Base-by-base conservation (phyloP, 2,329 filamentous ascomycete species). In the Colletotrichum ledebouriae region DNA sequence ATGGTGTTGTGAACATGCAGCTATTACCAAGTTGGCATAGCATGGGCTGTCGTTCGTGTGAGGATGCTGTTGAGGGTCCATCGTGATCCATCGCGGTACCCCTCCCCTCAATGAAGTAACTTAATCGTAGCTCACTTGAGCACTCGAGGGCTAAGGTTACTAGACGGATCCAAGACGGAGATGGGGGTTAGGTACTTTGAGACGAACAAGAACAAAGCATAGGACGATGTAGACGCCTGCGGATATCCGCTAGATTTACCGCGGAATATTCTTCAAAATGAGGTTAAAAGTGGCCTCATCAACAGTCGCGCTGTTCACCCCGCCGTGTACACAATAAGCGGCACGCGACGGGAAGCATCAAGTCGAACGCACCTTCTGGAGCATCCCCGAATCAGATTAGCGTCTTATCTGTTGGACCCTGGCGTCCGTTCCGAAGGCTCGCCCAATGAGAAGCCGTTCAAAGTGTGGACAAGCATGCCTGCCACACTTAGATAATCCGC, bases 291-390 rank as follows among this genome's bases (percentile, higher is more conserved):
- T 68, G 22, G 22, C 22, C 3, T 22, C 22, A 22, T 22, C 22
- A 22, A 22, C 22, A 4, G 65, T 55, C 53, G 34, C 6, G 52
- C 55, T 41, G 50, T 34, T 47, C 53, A 47, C 53, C 65, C 60
- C 39, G 65, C 60, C 20, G 65, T 59, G 55, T 25, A 47, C 53
- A 47, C 37, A 39, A 39, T 34, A 52, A 20, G 42, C 15, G 5
- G 42, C 41, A 59, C 29, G 17, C 37, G 9, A 15, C 56, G 29
- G 49, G 22, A 37, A 37, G 59, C 59, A 53, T 61, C 59, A 37
- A 50, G 22, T 59, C 55, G 55, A 69, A 66, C 61, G 66, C 61
- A 65, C 61, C 49, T 69, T 68, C 66, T 66, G 55, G 41, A 56
- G 55, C 61, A 69, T n/a, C 10, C 55, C 55, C 6, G 34, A 56